Evolutionary conservation across 2,329 filamentous ascomycete genomes (phyloP), one percentile per base, ranked within the genome.

Genomic region (Trichophyton equinum): DNA sequence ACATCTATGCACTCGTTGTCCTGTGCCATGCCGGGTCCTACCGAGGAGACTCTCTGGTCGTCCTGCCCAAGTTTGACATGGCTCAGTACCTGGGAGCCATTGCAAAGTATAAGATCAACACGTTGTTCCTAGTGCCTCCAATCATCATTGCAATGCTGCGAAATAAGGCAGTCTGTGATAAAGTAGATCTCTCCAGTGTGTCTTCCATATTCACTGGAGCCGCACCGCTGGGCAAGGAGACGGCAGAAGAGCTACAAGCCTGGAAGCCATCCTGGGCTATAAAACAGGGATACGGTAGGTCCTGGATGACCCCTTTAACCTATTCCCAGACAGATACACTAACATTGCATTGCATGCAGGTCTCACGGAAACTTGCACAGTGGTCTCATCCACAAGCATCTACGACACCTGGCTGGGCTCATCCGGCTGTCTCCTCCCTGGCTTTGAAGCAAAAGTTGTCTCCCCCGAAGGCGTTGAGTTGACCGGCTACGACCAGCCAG

Each of bases 91-190:
- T 92, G 13, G 71, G 77, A 33, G 77, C 84, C 0, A 85, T 92
- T 18, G 82, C 89, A 67, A 79, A 76, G 33, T 86, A 83, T 76
- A 86, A 85, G 72, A 88, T 94, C 67, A 77, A 79, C 58, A 78
- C 79, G 47, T 76, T 94, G 13, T 86, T 81, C 65, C 71, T 94
- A 66, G 85, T 91, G 0, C 90, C 90, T 5, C 89, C 90, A 0
- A 91, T 95, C 67, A 84, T 95, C 62, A 88, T 95, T 63, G 79
- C 83, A 62, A 82, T 95, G 77, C 78, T 87, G 25, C 88, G 87
- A 64, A 85, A 83, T 66, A 78, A 80, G 49, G 74, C 82, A 0
- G 65, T 81, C 0, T 81, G 84, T 65, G 76, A 80, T 20, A 83
- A 87, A 62, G 91, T 85, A 70, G 86, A 94, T 67, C 75, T 95